phyloP scores from a whole-genome alignment of 371 early-diverging fungal species.

The Mucor racemosus region DNA sequence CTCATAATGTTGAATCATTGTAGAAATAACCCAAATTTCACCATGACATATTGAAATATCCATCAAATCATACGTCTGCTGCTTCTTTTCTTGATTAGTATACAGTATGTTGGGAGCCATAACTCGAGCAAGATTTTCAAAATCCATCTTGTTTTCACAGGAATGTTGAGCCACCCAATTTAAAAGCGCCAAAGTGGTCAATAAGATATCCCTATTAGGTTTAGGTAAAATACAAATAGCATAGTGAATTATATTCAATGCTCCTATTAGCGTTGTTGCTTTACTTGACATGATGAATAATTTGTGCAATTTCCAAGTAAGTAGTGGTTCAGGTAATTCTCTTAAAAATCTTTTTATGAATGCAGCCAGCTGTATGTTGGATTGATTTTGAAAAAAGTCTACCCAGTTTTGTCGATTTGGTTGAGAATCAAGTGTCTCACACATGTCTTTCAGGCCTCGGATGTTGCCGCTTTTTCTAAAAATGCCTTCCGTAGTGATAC shows the following conservation, averaged over 20 bases:
- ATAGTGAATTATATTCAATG: slow-evolving; percentile 64
- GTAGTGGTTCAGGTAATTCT: slow-evolving; percentile 92
- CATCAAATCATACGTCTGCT: slow-evolving; percentile 39
- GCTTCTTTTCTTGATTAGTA: slow-evolving; percentile 56
- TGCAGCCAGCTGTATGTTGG: slow-evolving; percentile 87
- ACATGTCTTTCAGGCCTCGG: slow-evolving; percentile 77
- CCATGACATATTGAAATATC: slow-evolving; percentile 34
- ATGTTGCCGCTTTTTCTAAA: slow-evolving; percentile 98
- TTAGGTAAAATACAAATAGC: slow-evolving; percentile 86
- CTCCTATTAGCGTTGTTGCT: slow-evolving; percentile 39
- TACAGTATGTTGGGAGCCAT: slow-evolving; percentile 95
- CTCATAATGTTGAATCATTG: slow-evolving; percentile 73
- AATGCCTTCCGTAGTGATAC: slow-evolving; percentile 89
- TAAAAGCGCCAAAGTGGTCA: slow-evolving; percentile 80
- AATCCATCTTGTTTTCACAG: slow-evolving; percentile 86
- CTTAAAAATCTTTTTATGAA: slow-evolving; percentile 91
- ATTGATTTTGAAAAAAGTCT: slow-evolving; percentile 61
- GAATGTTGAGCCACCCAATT: slow-evolving; percentile 78
- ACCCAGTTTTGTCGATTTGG: slow-evolving; percentile 12
- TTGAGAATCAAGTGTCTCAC: slow-evolving; percentile 71
- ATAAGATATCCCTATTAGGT: slow-evolving; percentile 86
- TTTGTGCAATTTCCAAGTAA: slow-evolving; percentile 84
- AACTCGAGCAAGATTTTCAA: slow-evolving; percentile 87
- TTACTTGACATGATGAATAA: slow-evolving; percentile 63
- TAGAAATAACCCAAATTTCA: slow-evolving; percentile 75